phyloP scores from a whole-genome alignment of 2,329 filamentous ascomycete species.

The Exophiala spinifera region DNA sequence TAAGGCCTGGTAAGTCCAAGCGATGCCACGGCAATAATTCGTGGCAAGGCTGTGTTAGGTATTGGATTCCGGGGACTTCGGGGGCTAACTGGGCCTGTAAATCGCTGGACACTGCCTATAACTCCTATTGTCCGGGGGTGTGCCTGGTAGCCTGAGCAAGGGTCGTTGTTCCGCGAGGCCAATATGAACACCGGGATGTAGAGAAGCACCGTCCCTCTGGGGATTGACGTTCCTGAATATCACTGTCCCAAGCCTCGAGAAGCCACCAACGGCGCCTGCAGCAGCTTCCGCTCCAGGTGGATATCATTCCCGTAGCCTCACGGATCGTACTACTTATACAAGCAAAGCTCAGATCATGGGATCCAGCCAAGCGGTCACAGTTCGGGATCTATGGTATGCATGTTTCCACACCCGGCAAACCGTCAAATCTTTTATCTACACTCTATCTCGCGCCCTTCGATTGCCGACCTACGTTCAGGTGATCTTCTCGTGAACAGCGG shows the following conservation, averaged over 20 bases:
- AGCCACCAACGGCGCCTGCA: too few relatives aligned
- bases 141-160: too few relatives aligned
- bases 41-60: neutral
- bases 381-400: conserved; percentile 2
- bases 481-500: too few relatives aligned
- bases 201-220: too few relatives aligned
- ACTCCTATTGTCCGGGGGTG: too few relatives aligned
- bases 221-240: neutral
- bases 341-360: neutral
- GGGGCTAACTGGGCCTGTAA: too few relatives aligned
- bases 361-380: neutral
- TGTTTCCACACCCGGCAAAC: neutral
- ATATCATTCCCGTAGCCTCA: neutral
- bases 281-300: neutral
- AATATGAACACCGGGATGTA: too few relatives aligned
- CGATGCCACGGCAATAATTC: neutral
- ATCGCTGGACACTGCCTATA: too few relatives aligned
- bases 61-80: too few relatives aligned
- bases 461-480: neutral
- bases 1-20: too few relatives aligned
- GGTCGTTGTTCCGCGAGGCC: too few relatives aligned
- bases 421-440: neutral
- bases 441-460: neutral
- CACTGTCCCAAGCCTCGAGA: neutral
- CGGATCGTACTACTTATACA: neutral